These are phyloP conservation scores for Hanseniaspora lachancei DNA, from an alignment of 805 yeast species.

Conservation along the genomic window DNA sequence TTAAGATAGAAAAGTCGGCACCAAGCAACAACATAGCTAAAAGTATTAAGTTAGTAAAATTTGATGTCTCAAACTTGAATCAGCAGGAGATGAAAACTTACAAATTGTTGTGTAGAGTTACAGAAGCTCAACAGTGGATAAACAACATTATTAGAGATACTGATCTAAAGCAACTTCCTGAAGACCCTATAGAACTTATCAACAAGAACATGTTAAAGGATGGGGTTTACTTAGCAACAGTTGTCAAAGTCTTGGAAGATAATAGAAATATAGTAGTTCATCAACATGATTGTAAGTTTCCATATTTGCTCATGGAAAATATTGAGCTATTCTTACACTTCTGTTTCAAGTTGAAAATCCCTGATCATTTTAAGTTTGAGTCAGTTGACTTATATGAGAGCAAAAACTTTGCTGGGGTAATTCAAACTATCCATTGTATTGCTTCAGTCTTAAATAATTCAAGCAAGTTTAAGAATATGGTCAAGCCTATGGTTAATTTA, in stretches of 20 bases:
- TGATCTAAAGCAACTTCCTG: slow-evolving; percentile 21
- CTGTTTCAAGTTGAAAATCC: slow-evolving; percentile 57
- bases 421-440: slow-evolving; percentile 83
- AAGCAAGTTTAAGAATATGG: slow-evolving; percentile 34
- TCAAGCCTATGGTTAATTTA: slow-evolving; percentile 49
- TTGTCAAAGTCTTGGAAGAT: slow-evolving; percentile 63
- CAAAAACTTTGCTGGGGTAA: slow-evolving; percentile 84
- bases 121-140: slow-evolving; percentile 73
- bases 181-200: slow-evolving; percentile 35
- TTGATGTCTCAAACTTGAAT: slow-evolving; percentile 6
- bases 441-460: slow-evolving; percentile 50
- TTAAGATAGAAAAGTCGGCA: background rate
- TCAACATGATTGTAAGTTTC: slow-evolving; percentile 49
- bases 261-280: slow-evolving; percentile 41
- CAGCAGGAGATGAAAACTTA: slow-evolving; percentile 36
- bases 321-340: slow-evolving; percentile 70
- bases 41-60: background rate
- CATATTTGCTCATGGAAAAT: slow-evolving; percentile 85
- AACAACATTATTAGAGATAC: slow-evolving; percentile 46
- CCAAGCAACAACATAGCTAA: slow-evolving; percentile 1
- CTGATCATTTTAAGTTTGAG: slow-evolving; percentile 80
- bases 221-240: slow-evolving; percentile 74
- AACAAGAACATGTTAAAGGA: slow-evolving; percentile 54
- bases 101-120: slow-evolving; percentile 68
- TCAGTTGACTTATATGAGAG: slow-evolving; percentile 85